phyloP scores from a whole-genome alignment of 192 early-diverging fungal species.

The Coemansia erecta region DNA sequence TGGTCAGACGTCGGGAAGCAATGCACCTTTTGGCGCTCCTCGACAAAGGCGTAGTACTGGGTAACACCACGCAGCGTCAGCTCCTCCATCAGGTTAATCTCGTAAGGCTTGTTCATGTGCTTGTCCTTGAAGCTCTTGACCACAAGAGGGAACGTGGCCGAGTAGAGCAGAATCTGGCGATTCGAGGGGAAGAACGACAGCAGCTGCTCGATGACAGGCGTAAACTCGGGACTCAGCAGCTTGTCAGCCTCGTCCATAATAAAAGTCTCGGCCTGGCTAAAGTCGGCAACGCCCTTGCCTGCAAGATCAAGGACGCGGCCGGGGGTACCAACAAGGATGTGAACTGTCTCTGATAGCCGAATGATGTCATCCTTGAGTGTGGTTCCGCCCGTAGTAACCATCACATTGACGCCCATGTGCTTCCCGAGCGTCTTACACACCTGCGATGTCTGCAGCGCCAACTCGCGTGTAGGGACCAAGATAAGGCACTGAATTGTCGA shows the following conservation, averaged over 20 bases:
- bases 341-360: slow-evolving; percentile 88
- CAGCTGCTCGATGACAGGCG: slow-evolving; percentile 96
- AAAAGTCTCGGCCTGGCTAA: slow-evolving; percentile 84
- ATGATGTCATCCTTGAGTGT: slow-evolving; percentile 98
- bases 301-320: slow-evolving; percentile 97
- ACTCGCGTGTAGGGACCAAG: slow-evolving; percentile 94
- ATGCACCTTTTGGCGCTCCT: slow-evolving; percentile 98
- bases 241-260: slow-evolving; percentile 99
- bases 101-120: slow-evolving; percentile 92
- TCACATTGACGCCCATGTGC: slow-evolving; percentile 93
- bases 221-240: slow-evolving; percentile 96
- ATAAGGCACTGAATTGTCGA: slow-evolving; percentile 89
- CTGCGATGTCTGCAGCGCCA: slow-evolving; percentile 99
- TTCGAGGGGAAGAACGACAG: slow-evolving; percentile 83
- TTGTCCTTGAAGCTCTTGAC: slow-evolving; percentile 99
- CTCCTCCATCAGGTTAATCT: slow-evolving; percentile 99
- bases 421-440: slow-evolving; percentile 97
- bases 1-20: slow-evolving; percentile 53
- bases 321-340: slow-evolving; percentile 96
- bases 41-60: slow-evolving; percentile 99
- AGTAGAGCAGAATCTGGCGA: slow-evolving; percentile 95
- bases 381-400: slow-evolving; percentile 99
- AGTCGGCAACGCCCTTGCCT: slow-evolving; percentile 89
- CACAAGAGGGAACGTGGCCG: slow-evolving; percentile 96
- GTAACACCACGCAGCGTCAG: slow-evolving; percentile 96